Evolutionary conservation across 306 rosid genomes (phyloP), one percentile per base, ranked within the genome.

Genomic region (Glycine soja): DNA sequence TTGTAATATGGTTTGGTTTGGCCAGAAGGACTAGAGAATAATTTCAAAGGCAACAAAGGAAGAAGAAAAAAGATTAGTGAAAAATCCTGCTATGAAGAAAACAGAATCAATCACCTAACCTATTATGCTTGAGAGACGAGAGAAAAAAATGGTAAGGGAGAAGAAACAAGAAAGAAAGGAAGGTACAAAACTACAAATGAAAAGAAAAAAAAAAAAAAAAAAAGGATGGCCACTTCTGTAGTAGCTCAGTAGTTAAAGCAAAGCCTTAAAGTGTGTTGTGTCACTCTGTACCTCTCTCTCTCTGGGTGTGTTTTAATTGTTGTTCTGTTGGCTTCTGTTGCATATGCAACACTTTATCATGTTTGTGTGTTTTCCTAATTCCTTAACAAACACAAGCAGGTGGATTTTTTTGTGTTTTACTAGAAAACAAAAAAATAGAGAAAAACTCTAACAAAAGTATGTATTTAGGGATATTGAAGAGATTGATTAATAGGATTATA

Each of bases 161-260:
- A 62, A 61, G 40, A 36, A 64, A 38, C 18, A 62, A 30, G 67
- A 24, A 24, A 24, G 1, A 19, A 73, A 50, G 65, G 48, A 79
- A 80, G 85, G 79, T 78, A 38, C 46, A 83, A 76, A 72, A 80
- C 85, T 76, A 86, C 81, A 86, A 83, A 75, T 54, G 40, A 36
- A 36, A 34, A 34, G 3, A n/a, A n/a, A n/a, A n/a, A n/a, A 1
- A 36, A 36, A 80, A 54, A 74, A 1, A 36, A 36, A 80, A 54
- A 74, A 81, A 76, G 83, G 82, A 84, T 84, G 88, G 78, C 81
- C 90, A 87, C 90, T 84, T 78, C 59, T 81, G 84, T 67, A 84
- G 84, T 80, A 80, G 85, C 82, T 81, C 88, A 87, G 88, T 62
- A 68, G 86, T 87, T 84, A 81, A 84, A 84, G 84, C 84, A 77